These are phyloP conservation scores for Cicer yamashitae DNA, from an alignment of 306 rosid genomes.

Conservation along the genomic window DNA sequence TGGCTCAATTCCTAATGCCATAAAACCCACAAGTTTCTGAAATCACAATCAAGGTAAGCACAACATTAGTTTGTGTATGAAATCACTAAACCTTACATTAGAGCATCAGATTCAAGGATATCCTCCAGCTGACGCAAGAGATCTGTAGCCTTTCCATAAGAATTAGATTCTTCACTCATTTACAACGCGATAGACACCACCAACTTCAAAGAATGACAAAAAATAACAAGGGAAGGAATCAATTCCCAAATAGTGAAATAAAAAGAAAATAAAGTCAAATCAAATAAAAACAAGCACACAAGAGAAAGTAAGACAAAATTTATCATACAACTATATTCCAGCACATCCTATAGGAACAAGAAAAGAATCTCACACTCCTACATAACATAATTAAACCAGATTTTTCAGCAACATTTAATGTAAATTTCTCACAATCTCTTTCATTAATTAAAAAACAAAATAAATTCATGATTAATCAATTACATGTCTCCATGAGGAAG, in stretches of 20 bases:
- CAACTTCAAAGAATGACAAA: constrained; percentile 6
- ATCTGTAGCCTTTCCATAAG: constrained; percentile 44
- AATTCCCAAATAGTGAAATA: not conserved
- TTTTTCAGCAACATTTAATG: not conserved
- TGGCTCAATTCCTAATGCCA: constrained; percentile 28
- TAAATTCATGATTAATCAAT: not conserved
- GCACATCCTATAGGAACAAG: not conserved
- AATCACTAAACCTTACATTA: constrained; percentile 62
- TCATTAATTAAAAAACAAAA: not conserved
- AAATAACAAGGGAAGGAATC: not conserved
- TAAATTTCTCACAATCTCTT: not conserved
- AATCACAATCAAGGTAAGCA: constrained; percentile 19
- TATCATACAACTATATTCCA: too few species aligned
- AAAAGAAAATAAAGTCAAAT: not conserved
- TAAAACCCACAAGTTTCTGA: not conserved
- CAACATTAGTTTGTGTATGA: constrained; percentile 6
- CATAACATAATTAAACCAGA: not conserved
- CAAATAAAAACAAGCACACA: not conserved
- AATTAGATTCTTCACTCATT: constrained; percentile 50
- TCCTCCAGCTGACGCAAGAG: constrained; percentile 68
- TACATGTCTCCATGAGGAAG: not conserved
- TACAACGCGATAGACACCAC: constrained; percentile 5
- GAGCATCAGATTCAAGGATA: constrained; percentile 71
- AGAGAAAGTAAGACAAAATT: not conserved
- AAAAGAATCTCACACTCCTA: not conserved